Percentiles rank a stretch among this genome's conserved stretches.
Conservation (phyloP, 2,329 filamentous ascomycete genomes). For the Pezicula carpinea region DNA sequence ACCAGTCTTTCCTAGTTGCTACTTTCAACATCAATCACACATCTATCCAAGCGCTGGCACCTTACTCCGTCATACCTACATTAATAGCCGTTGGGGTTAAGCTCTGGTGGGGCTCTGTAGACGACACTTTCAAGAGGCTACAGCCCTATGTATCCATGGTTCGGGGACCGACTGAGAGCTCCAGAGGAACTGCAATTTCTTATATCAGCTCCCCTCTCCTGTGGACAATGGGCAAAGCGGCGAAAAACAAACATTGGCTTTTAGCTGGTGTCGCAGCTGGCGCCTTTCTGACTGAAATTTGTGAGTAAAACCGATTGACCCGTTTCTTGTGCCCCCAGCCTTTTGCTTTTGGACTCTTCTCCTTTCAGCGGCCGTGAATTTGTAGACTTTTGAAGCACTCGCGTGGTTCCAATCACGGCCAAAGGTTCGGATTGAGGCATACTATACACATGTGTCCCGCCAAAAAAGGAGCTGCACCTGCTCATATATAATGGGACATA, state of each 20-base stretch:
- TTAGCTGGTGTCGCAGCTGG: conserved; percentile 7
- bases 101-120: conserved; percentile 12
- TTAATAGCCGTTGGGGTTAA: conserved; percentile 11
- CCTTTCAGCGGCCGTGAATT: no score
- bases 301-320: no score
- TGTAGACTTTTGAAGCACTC: no score
- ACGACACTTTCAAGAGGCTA: conserved; percentile 9
- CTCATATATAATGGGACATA: no score
- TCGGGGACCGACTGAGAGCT: not conserved
- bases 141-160: conserved; percentile 14
- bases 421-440: no score
- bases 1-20: conserved; percentile 6
- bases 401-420: no score
- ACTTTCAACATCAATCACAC: not conserved
- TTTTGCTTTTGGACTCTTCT: no score
- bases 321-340: no score
- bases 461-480: no score
- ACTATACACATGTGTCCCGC: no score
- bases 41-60: conserved; percentile 7
- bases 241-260: conserved; percentile 7
- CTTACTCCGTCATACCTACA: conserved; percentile 13
- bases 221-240: conserved; percentile 9
- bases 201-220: conserved; percentile 7
- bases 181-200: conserved; percentile 1
- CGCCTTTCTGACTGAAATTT: conserved; percentile 8